phyloP scores from a whole-genome alignment of 2,329 filamentous ascomycete species.

The Dothistroma septosporum region DNA sequence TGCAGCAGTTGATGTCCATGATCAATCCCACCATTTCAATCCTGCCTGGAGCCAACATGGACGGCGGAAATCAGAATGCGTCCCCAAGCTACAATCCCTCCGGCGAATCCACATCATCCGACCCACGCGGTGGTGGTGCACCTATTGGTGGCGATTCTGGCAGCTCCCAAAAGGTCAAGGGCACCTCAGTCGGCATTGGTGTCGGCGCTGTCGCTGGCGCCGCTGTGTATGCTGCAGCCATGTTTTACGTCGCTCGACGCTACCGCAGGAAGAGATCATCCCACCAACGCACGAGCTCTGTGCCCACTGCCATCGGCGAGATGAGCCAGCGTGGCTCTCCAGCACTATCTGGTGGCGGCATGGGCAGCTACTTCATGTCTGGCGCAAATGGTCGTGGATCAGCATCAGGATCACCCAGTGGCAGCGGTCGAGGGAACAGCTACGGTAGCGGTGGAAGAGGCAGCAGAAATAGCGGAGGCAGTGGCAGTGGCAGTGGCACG shows the following conservation, averaged over 20 bases:
- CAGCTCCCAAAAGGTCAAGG: slow-evolving; percentile 56
- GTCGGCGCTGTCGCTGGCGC: slow-evolving; percentile 73
- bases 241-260: slow-evolving; percentile 86
- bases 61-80: slow-evolving; percentile 38
- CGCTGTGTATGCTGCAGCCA: slow-evolving; percentile 84
- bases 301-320: slow-evolving; percentile 56
- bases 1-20: slow-evolving; percentile 68
- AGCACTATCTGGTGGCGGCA: slow-evolving; percentile 32
- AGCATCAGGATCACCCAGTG: slow-evolving; percentile 25
- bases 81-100: slow-evolving; percentile 41
- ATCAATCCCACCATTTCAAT: slow-evolving; percentile 82
- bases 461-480: slow-evolving; percentile 52
- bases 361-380: slow-evolving; percentile 59
- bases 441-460: slow-evolving; percentile 41
- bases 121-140: slow-evolving; percentile 44
- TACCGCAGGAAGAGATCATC: slow-evolving; percentile 72
- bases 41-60: slow-evolving; percentile 45
- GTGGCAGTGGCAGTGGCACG: slow-evolving; percentile 68
- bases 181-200: slow-evolving; percentile 65
- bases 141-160: slow-evolving; percentile 49
- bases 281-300: slow-evolving; percentile 72
- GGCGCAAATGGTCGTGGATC: slow-evolving; percentile 51
- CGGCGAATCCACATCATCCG: slow-evolving; percentile 26
- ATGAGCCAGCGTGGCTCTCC: slow-evolving; percentile 38
- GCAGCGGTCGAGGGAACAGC: slow-evolving; percentile 36